A percentile compares a stretch with the other conserved stretches of the same genome.
phyloP scores from a whole-genome alignment of 108 stramenopile species.

The Stephanodiscus minutulus region DNA sequence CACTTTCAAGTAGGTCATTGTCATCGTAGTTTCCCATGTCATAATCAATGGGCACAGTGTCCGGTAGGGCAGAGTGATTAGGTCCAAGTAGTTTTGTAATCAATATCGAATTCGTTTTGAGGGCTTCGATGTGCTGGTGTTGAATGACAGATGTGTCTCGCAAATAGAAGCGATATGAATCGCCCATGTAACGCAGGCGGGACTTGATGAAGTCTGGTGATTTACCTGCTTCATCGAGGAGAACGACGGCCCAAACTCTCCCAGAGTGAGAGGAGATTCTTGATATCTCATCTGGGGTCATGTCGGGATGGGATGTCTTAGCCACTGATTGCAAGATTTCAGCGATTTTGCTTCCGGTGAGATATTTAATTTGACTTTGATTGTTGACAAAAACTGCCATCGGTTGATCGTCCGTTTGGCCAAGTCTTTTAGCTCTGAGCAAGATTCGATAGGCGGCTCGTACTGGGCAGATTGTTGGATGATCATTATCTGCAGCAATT shows the following conservation, averaged over 20 bases:
- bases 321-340: not conserved
- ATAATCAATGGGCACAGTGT: not conserved
- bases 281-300: not conserved
- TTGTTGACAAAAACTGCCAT: constrained; percentile 3
- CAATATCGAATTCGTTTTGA: not conserved
- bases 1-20: too few relatives aligned
- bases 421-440: not conserved
- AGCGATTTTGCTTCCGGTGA: not conserved
- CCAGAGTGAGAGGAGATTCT: constrained; percentile 9
- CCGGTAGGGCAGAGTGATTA: not conserved
- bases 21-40: not conserved
- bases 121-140: not conserved
- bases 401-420: constrained; percentile 4
- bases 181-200: constrained; percentile 2
- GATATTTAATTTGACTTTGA: too few relatives aligned
- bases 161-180: not conserved
- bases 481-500: not conserved
- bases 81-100: not conserved
- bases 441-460: not conserved
- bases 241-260: constrained; percentile 15
- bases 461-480: constrained; percentile 1
- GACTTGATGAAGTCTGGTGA: not conserved
- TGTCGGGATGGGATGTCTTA: not conserved
- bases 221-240: constrained; percentile 12
- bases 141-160: not conserved